These are phyloP conservation scores for Eruca vesicaria DNA, from an alignment of 441 rosid genomes.

Conservation along the genomic window DNA sequence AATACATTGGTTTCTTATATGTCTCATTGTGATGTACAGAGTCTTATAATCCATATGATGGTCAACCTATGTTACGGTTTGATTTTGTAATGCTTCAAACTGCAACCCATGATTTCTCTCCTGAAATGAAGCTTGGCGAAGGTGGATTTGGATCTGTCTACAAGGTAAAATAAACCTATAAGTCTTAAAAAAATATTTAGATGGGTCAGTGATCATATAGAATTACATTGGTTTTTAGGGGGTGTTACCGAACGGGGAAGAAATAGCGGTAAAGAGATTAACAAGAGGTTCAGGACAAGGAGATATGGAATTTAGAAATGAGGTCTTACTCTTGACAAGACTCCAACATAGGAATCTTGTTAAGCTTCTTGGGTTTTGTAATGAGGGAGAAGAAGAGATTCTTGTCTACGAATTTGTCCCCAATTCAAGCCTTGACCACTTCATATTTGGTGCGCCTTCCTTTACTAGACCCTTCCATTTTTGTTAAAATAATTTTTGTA, in stretches of 20 bases:
- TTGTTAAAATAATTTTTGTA: background rate
- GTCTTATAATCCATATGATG: background rate
- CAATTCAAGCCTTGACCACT: constrained; percentile 47
- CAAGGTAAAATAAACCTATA: constrained; percentile 4
- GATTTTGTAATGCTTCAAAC: constrained; percentile 3
- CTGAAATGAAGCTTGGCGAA: constrained; percentile 19
- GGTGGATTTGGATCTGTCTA: constrained; percentile 28
- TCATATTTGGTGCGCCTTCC: constrained; percentile 39
- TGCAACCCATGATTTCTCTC: constrained; percentile 15
- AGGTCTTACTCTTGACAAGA: constrained; percentile 45
- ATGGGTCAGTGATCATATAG: background rate
- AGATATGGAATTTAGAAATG: constrained; percentile 50
- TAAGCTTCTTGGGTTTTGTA: constrained; percentile 50
- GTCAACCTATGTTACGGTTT: constrained; percentile 10
- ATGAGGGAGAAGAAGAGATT: constrained; percentile 45
- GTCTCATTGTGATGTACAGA: constrained; percentile 9
- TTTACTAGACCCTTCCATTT: background rate
- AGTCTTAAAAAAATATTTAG: background rate
- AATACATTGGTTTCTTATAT: background rate
- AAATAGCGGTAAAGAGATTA: constrained; percentile 54
- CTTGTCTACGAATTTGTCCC: constrained; percentile 49
- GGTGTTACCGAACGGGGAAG: constrained; percentile 35
- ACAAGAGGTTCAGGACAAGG: constrained; percentile 42
- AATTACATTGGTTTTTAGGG: constrained; percentile 36
- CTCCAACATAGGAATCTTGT: constrained; percentile 60